These are phyloP conservation scores for Syzygium aromaticum DNA, from an alignment of 345 rosid species.

Conservation along the genomic window DNA sequence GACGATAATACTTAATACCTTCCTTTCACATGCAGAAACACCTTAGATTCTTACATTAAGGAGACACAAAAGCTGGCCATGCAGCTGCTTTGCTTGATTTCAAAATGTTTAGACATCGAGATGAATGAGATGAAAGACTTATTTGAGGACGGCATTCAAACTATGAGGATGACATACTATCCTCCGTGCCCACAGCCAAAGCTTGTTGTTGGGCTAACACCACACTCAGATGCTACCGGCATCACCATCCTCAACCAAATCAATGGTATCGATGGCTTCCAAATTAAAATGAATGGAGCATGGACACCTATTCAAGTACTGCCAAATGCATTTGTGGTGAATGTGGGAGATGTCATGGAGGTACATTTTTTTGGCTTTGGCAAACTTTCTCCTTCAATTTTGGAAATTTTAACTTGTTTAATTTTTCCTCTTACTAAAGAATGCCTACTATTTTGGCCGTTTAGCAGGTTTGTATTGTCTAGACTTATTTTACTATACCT, in stretches of 20 bases:
- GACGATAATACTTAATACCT: background rate
- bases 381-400: background rate
- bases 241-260: conserved; percentile 15
- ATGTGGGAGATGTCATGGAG: conserved; percentile 16
- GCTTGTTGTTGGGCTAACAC: conserved; percentile 12
- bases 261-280: conserved; percentile 11
- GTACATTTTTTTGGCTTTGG: background rate
- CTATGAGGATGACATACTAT: conserved; percentile 18
- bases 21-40: conserved; percentile 9
- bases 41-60: conserved; percentile 13
- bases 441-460: background rate
- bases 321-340: conserved; percentile 7
- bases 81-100: conserved; percentile 11
- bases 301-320: conserved; percentile 7
- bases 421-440: background rate
- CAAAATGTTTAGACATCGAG: conserved; percentile 8
- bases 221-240: conserved; percentile 12
- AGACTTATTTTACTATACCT: background rate
- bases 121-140: conserved; percentile 11
- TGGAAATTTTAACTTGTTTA: background rate
- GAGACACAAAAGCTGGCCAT: conserved; percentile 17
- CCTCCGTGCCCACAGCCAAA: conserved; percentile 13
- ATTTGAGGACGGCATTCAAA: conserved; percentile 27
- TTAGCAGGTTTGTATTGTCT: too few relatives aligned
- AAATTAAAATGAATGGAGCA: conserved; percentile 11